Evolutionary conservation across 2,329 filamentous ascomycete genomes (phyloP).

Genomic region (Diaporthe citriasiana): DNA sequence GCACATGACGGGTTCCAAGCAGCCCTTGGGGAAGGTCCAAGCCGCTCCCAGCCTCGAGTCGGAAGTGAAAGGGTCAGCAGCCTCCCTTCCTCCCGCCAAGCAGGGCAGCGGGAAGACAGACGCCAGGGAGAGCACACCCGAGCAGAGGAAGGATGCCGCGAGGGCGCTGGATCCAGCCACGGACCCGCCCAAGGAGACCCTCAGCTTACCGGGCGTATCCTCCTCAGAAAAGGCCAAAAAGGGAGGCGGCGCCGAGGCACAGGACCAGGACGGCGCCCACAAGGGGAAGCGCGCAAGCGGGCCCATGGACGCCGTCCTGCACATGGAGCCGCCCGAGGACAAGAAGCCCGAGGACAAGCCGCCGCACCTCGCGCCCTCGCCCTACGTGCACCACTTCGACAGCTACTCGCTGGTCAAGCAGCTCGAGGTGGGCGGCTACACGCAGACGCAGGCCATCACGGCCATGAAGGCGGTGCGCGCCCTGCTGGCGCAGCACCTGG

Average conservation of each 20-base stretch:
- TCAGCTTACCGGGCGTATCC: slow-evolving; percentile 41
- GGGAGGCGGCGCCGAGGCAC: slow-evolving; percentile 27
- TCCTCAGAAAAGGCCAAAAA: slow-evolving; percentile 41
- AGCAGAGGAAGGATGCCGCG: slow-evolving; percentile 40
- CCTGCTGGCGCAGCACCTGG: slow-evolving; percentile 83
- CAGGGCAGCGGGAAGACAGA: not conserved
- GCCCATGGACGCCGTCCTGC: slow-evolving; percentile 65
- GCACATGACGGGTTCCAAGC: slow-evolving; percentile 39
- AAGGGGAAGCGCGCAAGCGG: slow-evolving; percentile 58
- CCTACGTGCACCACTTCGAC: slow-evolving; percentile 96
- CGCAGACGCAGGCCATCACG: slow-evolving; percentile 80
- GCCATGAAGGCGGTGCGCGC: slow-evolving; percentile 93
- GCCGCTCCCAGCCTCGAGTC: slow-evolving; percentile 15
- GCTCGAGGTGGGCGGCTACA: slow-evolving; percentile 80
- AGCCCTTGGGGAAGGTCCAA: slow-evolving; percentile 43
- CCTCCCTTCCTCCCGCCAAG: not conserved
- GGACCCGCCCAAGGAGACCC: slow-evolving; percentile 35
- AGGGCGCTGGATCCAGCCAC: slow-evolving; percentile 39
- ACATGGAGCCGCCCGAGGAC: slow-evolving; percentile 60
- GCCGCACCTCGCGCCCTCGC: slow-evolving; percentile 79
- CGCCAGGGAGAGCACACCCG: slow-evolving; percentile 37
- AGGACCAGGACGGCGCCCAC: slow-evolving; percentile 1
- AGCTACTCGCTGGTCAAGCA: slow-evolving; percentile 90
- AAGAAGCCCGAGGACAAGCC: slow-evolving; percentile 59
- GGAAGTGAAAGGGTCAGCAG: not conserved